phyloP scores from a whole-genome alignment of 2,329 filamentous ascomycete genomes.

The Penicillium sp. region DNA sequence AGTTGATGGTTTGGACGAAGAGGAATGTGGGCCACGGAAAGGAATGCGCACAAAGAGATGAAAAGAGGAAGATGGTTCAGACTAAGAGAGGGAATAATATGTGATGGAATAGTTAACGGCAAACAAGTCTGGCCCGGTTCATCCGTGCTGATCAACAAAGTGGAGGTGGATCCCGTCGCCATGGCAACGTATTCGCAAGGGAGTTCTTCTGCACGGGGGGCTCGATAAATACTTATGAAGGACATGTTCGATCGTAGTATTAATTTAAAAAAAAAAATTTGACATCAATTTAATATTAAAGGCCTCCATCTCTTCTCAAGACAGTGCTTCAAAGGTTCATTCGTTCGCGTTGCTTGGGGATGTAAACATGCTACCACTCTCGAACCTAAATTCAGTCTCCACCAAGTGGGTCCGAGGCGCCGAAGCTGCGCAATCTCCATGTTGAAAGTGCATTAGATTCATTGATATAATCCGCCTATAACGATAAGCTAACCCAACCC shows the following conservation, averaged over 20 bases:
- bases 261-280: neutral
- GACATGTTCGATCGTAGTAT: neutral
- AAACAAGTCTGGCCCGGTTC: conserved; percentile 13
- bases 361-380: neutral
- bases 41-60: conserved; percentile 12
- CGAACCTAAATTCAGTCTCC: neutral
- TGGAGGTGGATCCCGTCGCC: conserved; percentile 20
- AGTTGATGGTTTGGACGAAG: conserved; percentile 2
- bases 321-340: neutral
- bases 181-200: conserved; percentile 15
- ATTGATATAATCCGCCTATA: neutral
- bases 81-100: neutral
- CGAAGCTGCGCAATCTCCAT: neutral
- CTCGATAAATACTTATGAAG: neutral
- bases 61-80: neutral
- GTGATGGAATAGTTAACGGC: neutral
- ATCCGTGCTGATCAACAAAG: conserved; percentile 25
- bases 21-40: conserved; percentile 12
- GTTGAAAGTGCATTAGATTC: neutral
- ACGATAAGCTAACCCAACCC: neutral
- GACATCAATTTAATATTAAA: too few species aligned
- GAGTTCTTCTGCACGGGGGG: neutral
- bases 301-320: too few species aligned
- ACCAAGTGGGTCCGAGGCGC: conserved; percentile 3
- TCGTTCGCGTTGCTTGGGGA: neutral